Percentiles rank a stretch among this genome's conserved stretches.
phyloP scores from a whole-genome alignment of 2,329 filamentous ascomycete species.

The Phoma herbarum region DNA sequence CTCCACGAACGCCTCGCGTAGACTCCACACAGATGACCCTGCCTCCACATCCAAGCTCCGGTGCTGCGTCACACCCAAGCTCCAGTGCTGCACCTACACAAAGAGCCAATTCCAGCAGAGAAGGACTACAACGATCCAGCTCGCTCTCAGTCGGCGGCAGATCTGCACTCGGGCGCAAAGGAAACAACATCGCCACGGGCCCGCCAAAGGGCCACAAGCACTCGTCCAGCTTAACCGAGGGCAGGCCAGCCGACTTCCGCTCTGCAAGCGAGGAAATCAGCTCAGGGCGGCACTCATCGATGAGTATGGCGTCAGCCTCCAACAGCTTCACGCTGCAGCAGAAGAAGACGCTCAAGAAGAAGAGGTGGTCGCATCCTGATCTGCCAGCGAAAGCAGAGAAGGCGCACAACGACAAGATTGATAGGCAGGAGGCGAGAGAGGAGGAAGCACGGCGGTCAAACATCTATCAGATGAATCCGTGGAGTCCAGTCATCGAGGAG shows the following conservation, averaged over 20 bases:
- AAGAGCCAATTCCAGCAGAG: slow-evolving; percentile 31
- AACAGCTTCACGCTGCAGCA: slow-evolving; percentile 45
- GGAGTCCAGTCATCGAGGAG: slow-evolving; percentile 67
- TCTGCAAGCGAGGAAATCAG: slow-evolving; percentile 44
- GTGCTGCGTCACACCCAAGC: slow-evolving; percentile 35
- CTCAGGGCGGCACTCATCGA: slow-evolving; percentile 41
- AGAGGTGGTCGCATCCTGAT: slow-evolving; percentile 53
- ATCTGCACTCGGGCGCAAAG: slow-evolving; percentile 40
- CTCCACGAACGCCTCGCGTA: slow-evolving; percentile 20
- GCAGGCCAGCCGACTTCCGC: slow-evolving; percentile 31
- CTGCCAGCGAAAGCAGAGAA: slow-evolving; percentile 51
- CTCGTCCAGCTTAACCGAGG: slow-evolving; percentile 39
- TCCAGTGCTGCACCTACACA: slow-evolving; percentile 35
- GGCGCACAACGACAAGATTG: slow-evolving; percentile 45
- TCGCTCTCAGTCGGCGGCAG: slow-evolving; percentile 45
- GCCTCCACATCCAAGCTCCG: slow-evolving; percentile 31
- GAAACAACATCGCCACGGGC: slow-evolving; percentile 34
- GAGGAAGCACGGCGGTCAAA: slow-evolving; percentile 21
- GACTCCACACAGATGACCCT: slow-evolving; percentile 23
- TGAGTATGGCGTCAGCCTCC: slow-evolving; percentile 33
- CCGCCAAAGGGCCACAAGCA: slow-evolving; percentile 36
- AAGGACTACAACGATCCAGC: slow-evolving; percentile 36
- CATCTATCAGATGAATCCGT: neutral
- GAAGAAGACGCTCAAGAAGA: slow-evolving; percentile 45
- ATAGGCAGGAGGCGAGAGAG: slow-evolving; percentile 35